These are phyloP conservation scores for Gynandropsis gynandra DNA, from an alignment of 345 rosid genomes.

Conservation along the genomic window DNA sequence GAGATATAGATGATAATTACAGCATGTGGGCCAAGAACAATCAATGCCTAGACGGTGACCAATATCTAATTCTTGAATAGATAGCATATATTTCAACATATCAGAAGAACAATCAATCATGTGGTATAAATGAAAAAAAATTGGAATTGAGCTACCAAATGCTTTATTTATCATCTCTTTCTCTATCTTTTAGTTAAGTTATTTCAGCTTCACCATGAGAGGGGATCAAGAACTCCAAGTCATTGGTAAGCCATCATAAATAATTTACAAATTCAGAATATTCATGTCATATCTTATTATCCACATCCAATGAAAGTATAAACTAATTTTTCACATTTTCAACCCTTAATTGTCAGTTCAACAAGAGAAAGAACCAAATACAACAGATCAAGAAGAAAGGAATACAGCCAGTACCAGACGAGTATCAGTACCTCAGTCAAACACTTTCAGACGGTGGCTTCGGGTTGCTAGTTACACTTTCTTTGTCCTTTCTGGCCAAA, in stretches of 20 bases:
- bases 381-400: constrained; percentile 11
- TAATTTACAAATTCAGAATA: not conserved
- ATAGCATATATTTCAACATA: constrained; percentile 13
- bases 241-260: constrained; percentile 23
- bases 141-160: constrained; percentile 6
- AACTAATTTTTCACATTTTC: constrained; percentile 3
- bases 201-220: constrained; percentile 22
- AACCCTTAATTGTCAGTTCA: constrained; percentile 20
- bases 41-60: constrained; percentile 9
- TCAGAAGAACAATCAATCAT: not conserved
- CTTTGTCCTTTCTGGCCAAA: constrained; percentile 36
- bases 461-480: constrained; percentile 25
- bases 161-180: not conserved
- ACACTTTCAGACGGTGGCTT: constrained; percentile 33
- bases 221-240: constrained; percentile 28
- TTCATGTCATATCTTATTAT: not conserved
- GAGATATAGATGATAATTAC: constrained; percentile 15
- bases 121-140: constrained; percentile 8
- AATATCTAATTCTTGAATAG: constrained; percentile 9
- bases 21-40: constrained; percentile 12
- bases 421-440: constrained; percentile 18
- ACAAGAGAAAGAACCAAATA: constrained; percentile 17
- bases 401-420: constrained; percentile 10
- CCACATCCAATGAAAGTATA: constrained; percentile 2
- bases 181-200: not conserved